These are phyloP conservation scores for Inga laurina DNA, from an alignment of 306 rosid species.

Conservation along the genomic window DNA sequence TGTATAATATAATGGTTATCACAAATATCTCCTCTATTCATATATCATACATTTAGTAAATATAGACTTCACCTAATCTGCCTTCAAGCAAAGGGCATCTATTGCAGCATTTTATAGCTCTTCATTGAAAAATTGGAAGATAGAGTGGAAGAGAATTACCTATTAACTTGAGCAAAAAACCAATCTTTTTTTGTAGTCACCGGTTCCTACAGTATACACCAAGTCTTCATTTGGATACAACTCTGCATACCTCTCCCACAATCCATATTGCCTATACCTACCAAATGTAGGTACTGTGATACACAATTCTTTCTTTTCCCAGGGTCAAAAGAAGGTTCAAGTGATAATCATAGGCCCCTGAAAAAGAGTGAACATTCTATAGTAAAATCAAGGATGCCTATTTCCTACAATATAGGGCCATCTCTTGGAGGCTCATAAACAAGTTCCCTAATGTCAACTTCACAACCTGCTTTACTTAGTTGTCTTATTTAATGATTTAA, in stretches of 20 bases:
- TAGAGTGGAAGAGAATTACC: conserved; percentile 38
- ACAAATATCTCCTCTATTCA: too few relatives aligned
- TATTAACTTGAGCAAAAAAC: conserved; percentile 3
- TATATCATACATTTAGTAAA: too few relatives aligned
- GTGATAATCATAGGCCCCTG: not conserved
- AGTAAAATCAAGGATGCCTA: conserved; percentile 60
- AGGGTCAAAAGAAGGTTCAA: not conserved
- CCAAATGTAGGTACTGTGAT: not conserved
- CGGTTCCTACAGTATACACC: too few relatives aligned
- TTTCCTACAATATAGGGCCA: conserved; percentile 82
- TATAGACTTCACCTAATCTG: not conserved
- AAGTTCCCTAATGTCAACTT: conserved; percentile 47
- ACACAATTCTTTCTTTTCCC: not conserved
- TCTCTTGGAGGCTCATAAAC: conserved; percentile 22
- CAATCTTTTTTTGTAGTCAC: too few relatives aligned
- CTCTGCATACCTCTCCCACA: too few relatives aligned
- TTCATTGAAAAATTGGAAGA: not conserved
- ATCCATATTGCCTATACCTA: conserved; percentile 42
- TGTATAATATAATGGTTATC: too few relatives aligned
- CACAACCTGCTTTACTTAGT: conserved; percentile 40
- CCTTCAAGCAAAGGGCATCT: not conserved
- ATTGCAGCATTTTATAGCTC: not conserved
- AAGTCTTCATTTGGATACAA: too few relatives aligned
- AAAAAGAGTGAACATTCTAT: not conserved
- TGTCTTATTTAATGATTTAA: not conserved